A percentile compares a stretch with the other conserved stretches of the same genome.
Conservation (phyloP, 768 basidiomycete genomes). For the Agrocybe praecox region DNA sequence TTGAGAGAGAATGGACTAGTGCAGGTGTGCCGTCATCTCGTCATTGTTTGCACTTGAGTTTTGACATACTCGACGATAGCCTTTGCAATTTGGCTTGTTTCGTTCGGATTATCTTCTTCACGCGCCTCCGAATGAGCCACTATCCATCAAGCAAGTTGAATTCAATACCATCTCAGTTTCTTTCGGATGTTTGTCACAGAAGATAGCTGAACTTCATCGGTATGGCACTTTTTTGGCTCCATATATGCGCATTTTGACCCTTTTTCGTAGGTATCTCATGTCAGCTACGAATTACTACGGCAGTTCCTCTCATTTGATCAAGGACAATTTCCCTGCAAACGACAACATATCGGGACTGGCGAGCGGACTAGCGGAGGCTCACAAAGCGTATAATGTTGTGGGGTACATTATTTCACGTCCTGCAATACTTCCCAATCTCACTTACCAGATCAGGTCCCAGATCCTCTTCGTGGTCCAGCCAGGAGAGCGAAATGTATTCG, state of each 20-base stretch:
- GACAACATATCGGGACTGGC: constrained; percentile 70
- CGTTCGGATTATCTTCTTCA: constrained; percentile 95
- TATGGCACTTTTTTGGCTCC: constrained; percentile 28
- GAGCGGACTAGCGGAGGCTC: constrained; percentile 77
- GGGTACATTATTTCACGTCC: constrained; percentile 39
- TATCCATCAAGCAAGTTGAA: constrained; percentile 88
- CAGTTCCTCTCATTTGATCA: constrained; percentile 51
- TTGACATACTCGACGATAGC: constrained; percentile 42
- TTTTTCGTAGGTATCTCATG: constrained; percentile 59
- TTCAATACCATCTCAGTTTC: constrained; percentile 97
- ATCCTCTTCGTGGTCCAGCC: constrained; percentile 90
- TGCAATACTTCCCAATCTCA: not conserved
- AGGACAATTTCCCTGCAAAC: constrained; percentile 72
- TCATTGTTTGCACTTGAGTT: not conserved
- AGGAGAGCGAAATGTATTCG: constrained; percentile 92
- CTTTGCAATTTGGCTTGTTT: constrained; percentile 86
- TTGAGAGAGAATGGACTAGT: constrained; percentile 63
- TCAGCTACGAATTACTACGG: constrained; percentile 69
- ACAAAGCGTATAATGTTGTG: constrained; percentile 65
- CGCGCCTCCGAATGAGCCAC: constrained; percentile 34
- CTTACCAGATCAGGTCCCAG: constrained; percentile 24
- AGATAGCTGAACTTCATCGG: constrained; percentile 75
- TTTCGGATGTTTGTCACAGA: constrained; percentile 80
- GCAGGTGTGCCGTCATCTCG: constrained; percentile 34
- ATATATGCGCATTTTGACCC: not conserved